phyloP scores from a whole-genome alignment of 305 asterid species.

The Andrographis paniculata region DNA sequence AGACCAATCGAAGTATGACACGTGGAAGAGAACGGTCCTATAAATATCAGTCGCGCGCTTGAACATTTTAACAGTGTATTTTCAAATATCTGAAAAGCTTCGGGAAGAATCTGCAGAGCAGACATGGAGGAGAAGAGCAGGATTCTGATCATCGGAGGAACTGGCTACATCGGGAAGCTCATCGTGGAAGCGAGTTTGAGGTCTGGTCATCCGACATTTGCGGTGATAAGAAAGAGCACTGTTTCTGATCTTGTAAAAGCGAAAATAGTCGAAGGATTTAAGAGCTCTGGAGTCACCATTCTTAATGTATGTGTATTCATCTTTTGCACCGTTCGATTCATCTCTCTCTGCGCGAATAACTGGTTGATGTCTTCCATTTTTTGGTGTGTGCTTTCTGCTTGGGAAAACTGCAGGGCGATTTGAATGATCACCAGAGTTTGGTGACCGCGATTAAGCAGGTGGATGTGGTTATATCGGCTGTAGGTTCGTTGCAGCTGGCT shows the following conservation, averaged over 20 bases:
- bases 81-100: too few relatives aligned
- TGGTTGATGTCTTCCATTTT: background rate
- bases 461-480: constrained; percentile 63
- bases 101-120: too few relatives aligned
- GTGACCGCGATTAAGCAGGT: constrained; percentile 67
- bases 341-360: background rate
- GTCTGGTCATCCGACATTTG: constrained; percentile 53
- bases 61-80: too few relatives aligned
- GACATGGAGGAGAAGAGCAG: constrained; percentile 56
- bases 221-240: constrained; percentile 38
- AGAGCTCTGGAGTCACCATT: constrained; percentile 30
- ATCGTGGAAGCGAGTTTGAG: constrained; percentile 44
- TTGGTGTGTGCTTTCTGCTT: too few relatives aligned
- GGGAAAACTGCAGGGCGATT: constrained; percentile 64
- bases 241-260: constrained; percentile 36
- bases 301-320: constrained; percentile 26
- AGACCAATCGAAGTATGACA: too few relatives aligned
- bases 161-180: constrained; percentile 57
- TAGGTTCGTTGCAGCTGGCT: constrained; percentile 34
- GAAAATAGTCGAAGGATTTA: constrained; percentile 34
- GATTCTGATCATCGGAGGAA: constrained; percentile 60
- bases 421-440: constrained; percentile 50
- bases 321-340: background rate
- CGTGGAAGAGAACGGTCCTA: too few relatives aligned
- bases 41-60: too few relatives aligned